phyloP scores from a whole-genome alignment of 2,329 filamentous ascomycete genomes.

The Colletotrichum somersetense region DNA sequence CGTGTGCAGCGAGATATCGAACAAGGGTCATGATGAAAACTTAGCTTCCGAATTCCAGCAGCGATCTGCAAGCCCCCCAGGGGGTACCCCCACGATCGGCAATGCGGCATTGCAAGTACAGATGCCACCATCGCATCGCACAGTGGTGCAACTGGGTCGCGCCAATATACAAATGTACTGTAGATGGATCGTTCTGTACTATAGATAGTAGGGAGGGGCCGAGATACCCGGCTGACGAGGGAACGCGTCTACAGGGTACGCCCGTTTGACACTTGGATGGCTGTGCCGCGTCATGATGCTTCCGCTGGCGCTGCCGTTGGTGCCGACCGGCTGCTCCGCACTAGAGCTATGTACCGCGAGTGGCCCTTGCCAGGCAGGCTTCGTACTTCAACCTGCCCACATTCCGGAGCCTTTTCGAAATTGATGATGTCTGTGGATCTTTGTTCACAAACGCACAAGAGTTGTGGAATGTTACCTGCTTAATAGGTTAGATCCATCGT shows the following conservation, averaged over 20 bases:
- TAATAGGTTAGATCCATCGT: background rate
- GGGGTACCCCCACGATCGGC: slow-evolving; percentile 13
- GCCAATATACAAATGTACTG: background rate
- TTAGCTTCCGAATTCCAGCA: slow-evolving; percentile 17
- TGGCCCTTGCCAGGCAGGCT: slow-evolving; percentile 10
- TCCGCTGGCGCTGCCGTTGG: slow-evolving; percentile 25
- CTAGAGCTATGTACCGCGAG: slow-evolving; percentile 5
- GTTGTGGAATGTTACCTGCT: background rate
- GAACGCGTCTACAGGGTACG: background rate
- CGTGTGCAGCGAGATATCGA: background rate
- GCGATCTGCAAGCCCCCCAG: slow-evolving; percentile 1
- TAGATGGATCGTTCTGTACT: slow-evolving; percentile 1
- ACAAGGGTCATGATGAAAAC: background rate
- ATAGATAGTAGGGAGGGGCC: background rate
- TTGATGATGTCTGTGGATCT: background rate
- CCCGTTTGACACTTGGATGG: background rate
- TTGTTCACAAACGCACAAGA: background rate
- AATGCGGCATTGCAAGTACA: slow-evolving; percentile 8
- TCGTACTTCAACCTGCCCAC: slow-evolving; percentile 15
- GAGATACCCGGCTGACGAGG: slow-evolving; percentile 3
- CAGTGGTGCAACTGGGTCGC: background rate
- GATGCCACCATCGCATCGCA: background rate
- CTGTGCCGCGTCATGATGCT: slow-evolving; percentile 37
- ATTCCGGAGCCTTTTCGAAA: slow-evolving; percentile 20
- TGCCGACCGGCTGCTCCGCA: slow-evolving; percentile 17